A percentile compares a stretch with the other conserved stretches of the same genome.
Evolutionary conservation across 257 asterid genomes (phyloP).

Genomic region (Nicotiana benthamiana): DNA sequence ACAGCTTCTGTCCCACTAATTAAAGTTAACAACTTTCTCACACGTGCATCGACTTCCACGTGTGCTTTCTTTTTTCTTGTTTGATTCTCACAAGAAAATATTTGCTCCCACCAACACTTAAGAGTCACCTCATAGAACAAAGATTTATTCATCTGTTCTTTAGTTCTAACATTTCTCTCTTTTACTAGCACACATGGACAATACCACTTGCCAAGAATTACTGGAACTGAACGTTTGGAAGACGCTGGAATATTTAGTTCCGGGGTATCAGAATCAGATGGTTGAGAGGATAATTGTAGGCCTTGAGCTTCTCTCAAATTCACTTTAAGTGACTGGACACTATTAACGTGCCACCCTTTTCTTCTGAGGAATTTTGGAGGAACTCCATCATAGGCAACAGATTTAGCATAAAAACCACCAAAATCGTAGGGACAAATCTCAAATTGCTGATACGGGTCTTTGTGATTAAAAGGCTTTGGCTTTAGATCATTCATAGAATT

Average conservation of each 20-base stretch:
- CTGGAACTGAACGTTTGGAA: conserved; percentile 43
- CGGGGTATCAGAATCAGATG: conserved; percentile 29
- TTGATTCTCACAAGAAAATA: conserved; percentile 39
- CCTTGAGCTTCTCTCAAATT: conserved; percentile 45
- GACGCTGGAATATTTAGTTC: conserved; percentile 32
- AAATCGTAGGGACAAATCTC: conserved; percentile 41
- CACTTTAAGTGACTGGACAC: conserved; percentile 30
- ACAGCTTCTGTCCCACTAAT: conserved; percentile 56
- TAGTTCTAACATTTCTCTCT: conserved; percentile 24
- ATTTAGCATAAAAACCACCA: conserved; percentile 64
- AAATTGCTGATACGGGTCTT: conserved; percentile 63
- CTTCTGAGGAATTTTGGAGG: conserved; percentile 61
- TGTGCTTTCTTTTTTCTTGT: not conserved
- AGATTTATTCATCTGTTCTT: conserved; percentile 46
- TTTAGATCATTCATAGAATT: conserved; percentile 16
- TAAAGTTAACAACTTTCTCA: conserved; percentile 42
- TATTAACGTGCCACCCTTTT: conserved; percentile 60
- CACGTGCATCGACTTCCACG: conserved; percentile 37
- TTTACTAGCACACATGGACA: conserved; percentile 57
- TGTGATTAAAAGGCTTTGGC: conserved; percentile 48
- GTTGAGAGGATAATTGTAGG: conserved; percentile 15
- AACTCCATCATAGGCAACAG: conserved; percentile 60
- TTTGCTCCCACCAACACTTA: conserved; percentile 77
- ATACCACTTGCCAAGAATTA: conserved; percentile 58
- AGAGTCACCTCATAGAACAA: conserved; percentile 54